Evolutionary conservation across 768 basidiomycete genomes (phyloP), one percentile per base, ranked within the genome.

Genomic region (Hirschioporus abietinus): DNA sequence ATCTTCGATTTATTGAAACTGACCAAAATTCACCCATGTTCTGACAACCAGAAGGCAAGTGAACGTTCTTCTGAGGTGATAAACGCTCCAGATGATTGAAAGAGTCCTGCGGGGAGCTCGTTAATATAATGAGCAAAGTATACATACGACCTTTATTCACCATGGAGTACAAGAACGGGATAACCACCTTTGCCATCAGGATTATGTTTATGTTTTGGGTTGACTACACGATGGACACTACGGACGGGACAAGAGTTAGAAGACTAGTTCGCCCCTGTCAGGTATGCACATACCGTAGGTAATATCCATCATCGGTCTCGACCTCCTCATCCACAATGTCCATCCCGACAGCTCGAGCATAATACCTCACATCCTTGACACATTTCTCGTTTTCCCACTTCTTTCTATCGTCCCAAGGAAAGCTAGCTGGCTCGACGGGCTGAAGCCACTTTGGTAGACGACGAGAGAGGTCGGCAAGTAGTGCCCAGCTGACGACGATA

Each of bases 1-100:
- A 12, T 27, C 1, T 0, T 23, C 59, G 59, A 20, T 7, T 60
- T 1, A 10, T 35, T 34, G 24, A 57, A 52, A 26, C 24, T 5
- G 63, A 36, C 7, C 15, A 0, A 2, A 6, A 34, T 66, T 59
- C n/a, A 71, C 72, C 72, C 81, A 57, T 82, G 78, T 65, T 78
- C 78, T n/a, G 82, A 79, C 8, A 83, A 73, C 82, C 82, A 83
- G 72, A 83, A 83, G 1, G 82, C 82, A 57, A 83, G 71, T 24
- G 77, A 78, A 20, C 82, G 74, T 60, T 83, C 82, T 71, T 83
- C 82, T 8, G 78, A 79, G 0, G 82, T 83, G 67, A 83, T 77
- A 73, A 83, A 83, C 35, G 75, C 76, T 25, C 82, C 82, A 24
- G 77, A 78, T 1, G 76, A 78, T 72, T 83, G 82, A 71, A 83